A percentile compares a stretch with the other conserved stretches of the same genome.
These are phyloP conservation scores for Batkoa obscura DNA, from an alignment of 371 early-diverging fungal species.

Conservation along the genomic window DNA sequence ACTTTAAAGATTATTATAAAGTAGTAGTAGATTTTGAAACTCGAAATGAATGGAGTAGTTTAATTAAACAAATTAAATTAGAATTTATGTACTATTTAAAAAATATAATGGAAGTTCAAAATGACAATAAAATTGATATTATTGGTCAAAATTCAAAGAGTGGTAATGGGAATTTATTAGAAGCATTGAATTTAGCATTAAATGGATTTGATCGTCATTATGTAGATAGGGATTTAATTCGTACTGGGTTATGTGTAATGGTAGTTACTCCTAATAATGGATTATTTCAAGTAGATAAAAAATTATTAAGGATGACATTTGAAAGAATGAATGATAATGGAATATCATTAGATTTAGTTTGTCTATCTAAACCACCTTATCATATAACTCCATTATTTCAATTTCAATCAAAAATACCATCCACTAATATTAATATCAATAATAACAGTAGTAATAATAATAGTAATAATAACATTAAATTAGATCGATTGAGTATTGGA, in stretches of 20 bases:
- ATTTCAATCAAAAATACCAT: constrained; percentile 24
- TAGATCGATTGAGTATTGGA: constrained; percentile 9
- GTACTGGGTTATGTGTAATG: constrained; percentile 84
- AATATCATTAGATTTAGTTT: constrained; percentile 80
- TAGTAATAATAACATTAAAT: background rate
- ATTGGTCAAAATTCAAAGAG: constrained; percentile 55
- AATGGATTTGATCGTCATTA: constrained; percentile 86
- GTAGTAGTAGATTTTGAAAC: constrained; percentile 88
- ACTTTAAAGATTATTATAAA: constrained; percentile 83
- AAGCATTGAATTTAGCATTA: constrained; percentile 85
- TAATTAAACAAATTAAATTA: constrained; percentile 52
- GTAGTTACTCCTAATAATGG: constrained; percentile 81
- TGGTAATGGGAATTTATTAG: constrained; percentile 79
- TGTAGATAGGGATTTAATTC: constrained; percentile 76
- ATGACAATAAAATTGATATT: constrained; percentile 24
- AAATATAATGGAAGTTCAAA: constrained; percentile 43
- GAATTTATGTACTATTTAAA: constrained; percentile 66
- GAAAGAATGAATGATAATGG: constrained; percentile 91
- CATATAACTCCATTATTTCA: constrained; percentile 77
- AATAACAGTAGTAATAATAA: too few species aligned
- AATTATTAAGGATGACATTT: constrained; percentile 67
- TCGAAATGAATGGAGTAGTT: constrained; percentile 62
- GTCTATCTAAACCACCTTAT: constrained; percentile 69
- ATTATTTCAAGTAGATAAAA: constrained; percentile 65
- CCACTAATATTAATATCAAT: constrained; percentile 7